These are phyloP conservation scores for Ophiostoma perfectum DNA, from an alignment of 2,329 filamentous ascomycete species.

Conservation along the genomic window DNA sequence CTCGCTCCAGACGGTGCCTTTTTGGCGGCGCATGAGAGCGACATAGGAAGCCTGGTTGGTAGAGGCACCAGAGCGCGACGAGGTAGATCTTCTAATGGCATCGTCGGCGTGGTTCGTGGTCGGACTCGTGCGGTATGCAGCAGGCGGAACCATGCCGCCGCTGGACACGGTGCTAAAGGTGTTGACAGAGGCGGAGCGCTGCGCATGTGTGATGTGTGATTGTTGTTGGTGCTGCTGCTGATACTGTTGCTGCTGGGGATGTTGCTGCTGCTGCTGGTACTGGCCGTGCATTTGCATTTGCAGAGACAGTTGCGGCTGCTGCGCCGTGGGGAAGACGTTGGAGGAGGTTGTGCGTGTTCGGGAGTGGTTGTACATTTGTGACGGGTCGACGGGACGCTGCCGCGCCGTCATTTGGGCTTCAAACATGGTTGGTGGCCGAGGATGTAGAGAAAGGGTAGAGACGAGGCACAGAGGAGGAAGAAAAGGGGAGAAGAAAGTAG, in stretches of 20 bases:
- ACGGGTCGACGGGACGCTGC: slow-evolving; percentile 30
- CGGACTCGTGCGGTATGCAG: slow-evolving; percentile 52
- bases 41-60: slow-evolving; percentile 69
- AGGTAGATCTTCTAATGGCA: slow-evolving; percentile 66
- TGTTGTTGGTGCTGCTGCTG: slow-evolving; percentile 33
- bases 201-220: slow-evolving; percentile 39
- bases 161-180: slow-evolving; percentile 64
- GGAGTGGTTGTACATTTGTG: slow-evolving; percentile 47
- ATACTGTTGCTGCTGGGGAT: slow-evolving; percentile 28
- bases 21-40: slow-evolving; percentile 91
- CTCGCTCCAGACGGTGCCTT: slow-evolving; percentile 98
- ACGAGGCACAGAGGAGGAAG: no score
- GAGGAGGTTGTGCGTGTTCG: slow-evolving; percentile 54
- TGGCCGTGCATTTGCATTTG: slow-evolving; percentile 30
- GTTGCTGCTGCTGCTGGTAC: slow-evolving; percentile 28
- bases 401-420: slow-evolving; percentile 33
- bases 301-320: slow-evolving; percentile 30
- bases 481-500: background rate
- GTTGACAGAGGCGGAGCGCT: slow-evolving; percentile 61
- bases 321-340: slow-evolving; percentile 42
- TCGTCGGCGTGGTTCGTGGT: slow-evolving; percentile 39
- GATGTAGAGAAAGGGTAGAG: no score
- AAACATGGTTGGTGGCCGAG: slow-evolving; percentile 26
- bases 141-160: slow-evolving; percentile 45
- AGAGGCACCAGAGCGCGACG: slow-evolving; percentile 62